Conservation (phyloP, 306 rosid genomes). For the Cucurbita argyrosperma region DNA sequence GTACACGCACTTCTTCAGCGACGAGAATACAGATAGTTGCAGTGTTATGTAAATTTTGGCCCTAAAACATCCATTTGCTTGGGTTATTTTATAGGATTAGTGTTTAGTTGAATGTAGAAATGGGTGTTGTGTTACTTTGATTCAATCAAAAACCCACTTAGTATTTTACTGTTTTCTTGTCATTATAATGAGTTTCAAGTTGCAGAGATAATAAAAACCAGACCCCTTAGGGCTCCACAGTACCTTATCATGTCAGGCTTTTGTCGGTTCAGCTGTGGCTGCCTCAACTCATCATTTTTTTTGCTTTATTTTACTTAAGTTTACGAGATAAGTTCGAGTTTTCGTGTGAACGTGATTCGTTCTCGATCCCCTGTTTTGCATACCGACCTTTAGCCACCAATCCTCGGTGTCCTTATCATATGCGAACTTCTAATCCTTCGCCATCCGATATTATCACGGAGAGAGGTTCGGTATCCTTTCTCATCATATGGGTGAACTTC, state of each 20-base stretch:
- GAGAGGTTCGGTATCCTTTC: too few species aligned
- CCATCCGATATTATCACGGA: too few species aligned
- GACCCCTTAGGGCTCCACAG: background rate
- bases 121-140: conserved; percentile 7
- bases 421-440: too few species aligned
- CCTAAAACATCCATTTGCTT: background rate
- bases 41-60: conserved; percentile 43
- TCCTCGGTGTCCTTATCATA: too few species aligned
- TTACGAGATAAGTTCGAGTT: too few species aligned
- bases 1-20: conserved; percentile 51
- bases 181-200: background rate
- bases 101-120: conserved; percentile 12
- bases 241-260: background rate
- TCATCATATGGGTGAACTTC: too few species aligned
- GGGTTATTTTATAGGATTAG: conserved; percentile 11
- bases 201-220: conserved; percentile 1
- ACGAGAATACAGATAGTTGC: conserved; percentile 78
- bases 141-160: background rate
- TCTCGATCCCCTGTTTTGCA: too few species aligned
- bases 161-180: background rate
- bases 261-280: background rate
- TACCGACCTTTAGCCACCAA: too few species aligned
- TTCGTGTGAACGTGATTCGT: too few species aligned
- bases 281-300: background rate
- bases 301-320: too few species aligned